Evolutionary conservation across 208 protist species (phyloP), one percentile per base, ranked within the genome.

Genomic region (Polymyxa betae): DNA sequence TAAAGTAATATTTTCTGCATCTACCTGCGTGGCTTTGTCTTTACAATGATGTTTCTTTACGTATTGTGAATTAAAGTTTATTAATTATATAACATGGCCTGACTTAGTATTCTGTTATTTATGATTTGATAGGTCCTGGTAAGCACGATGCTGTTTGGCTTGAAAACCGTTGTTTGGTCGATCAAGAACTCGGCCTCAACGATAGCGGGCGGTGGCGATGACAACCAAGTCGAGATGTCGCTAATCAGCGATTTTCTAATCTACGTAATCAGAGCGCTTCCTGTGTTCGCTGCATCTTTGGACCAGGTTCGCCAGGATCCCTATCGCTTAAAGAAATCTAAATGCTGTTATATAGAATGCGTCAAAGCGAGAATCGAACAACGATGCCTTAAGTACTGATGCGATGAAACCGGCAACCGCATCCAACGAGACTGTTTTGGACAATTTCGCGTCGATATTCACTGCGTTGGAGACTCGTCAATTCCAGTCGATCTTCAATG

Each of bases 91-190:
- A n/a, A n/a, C n/a, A n/a, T n/a, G n/a, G n/a, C n/a, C n/a, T n/a
- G n/a, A n/a, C n/a, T n/a, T n/a, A n/a, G n/a, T n/a, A n/a, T n/a
- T n/a, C n/a, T n/a, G n/a, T n/a, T n/a, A n/a, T n/a, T n/a, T n/a
- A n/a, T n/a, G n/a, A n/a, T 60, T 29, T 60, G 49, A 82, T 35
- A 82, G 72, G 72, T 82, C 35, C 82, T 96, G 12, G 88, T 96
- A 29, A 94, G 93, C 38, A 96, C 92, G 40, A 92, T 97, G 40
- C 89, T 95, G n/a, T 49, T 94, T 0, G 94, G 94, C 16, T 77
- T 97, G 0, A 95, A 95, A 64, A 96, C 93, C 43, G 95, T 96
- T 16, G 92, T 96, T 20, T 96, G 94, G 94, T 92, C 40, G 45
- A 91, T 94, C 32, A 88, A 88, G 10, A 93, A 94, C 88, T 49